Evolutionary conservation across 2,329 filamentous ascomycete genomes (phyloP), one percentile per base, ranked within the genome.

Genomic region (Tolypocladium tropicale): DNA sequence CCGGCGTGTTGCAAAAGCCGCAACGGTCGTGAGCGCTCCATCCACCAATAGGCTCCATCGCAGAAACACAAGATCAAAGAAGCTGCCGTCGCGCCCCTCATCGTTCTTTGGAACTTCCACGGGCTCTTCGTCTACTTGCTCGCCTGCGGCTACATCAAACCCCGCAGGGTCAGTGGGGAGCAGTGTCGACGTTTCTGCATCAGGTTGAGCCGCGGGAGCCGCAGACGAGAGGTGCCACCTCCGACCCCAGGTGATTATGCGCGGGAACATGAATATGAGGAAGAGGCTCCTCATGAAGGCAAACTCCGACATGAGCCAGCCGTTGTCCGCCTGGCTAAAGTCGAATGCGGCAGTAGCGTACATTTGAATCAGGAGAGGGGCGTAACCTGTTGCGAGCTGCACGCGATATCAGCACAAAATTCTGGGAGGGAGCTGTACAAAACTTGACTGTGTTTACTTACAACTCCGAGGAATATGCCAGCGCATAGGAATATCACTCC

Each of bases 21-120:
- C 80, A 0, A 82, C 72, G 2, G 80, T 80, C 0, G 86, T 90
- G 25, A 90, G 70, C 0, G 81, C 62, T 0, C 84, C 84, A 62
- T 90, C 86, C 0, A 83, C 72, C 0, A 89, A 67, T 3, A 89
- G 72, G 58, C 83, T 87, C 73, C 80, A 86, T 3, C 83, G 76
- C 3, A 86, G 74, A 62, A 88, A 89, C 37, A 84, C 75, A 1
- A 90, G 74, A 58, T 90, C 86, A 62, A 90, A 90, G 0, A 71
- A 75, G 50, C 77, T 81, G 0, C 75, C 78, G 7, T 77, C 74
- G 41, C 75, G 69, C 1, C 78, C 72, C 1, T 72, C 68, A 0
- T 55, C 61, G 0, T 59, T 59, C n/a, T 60, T 59, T 0, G 71
- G 60, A 0, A 68, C 57, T 0, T 65, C 62, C 0, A 73, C 65